Conservation (phyloP, 345 rosid species). For the Camelina sativa region DNA sequence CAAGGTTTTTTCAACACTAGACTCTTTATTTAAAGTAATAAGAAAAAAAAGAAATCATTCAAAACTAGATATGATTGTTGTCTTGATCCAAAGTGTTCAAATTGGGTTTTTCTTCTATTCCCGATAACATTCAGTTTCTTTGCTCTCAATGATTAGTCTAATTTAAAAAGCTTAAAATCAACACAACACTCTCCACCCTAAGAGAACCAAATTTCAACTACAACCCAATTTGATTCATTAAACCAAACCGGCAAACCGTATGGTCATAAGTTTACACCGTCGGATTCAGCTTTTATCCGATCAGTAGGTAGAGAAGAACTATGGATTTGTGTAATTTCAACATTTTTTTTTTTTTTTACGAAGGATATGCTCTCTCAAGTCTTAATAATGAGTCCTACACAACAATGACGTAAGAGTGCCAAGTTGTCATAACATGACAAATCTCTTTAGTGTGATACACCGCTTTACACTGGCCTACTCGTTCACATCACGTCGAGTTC, state of each 20-base stretch:
- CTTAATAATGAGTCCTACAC: background rate
- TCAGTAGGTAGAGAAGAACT: background rate
- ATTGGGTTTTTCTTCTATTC: slow-evolving; percentile 8
- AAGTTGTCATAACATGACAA: slow-evolving; percentile 32
- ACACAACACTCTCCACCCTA: background rate
- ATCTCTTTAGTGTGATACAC: slow-evolving; percentile 11
- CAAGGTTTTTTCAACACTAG: background rate
- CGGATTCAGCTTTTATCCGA: background rate
- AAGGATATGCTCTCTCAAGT: background rate
- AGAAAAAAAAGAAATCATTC: background rate
- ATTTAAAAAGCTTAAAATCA: background rate
- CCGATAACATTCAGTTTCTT: background rate
- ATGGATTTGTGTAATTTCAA: background rate
- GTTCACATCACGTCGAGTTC: slow-evolving; percentile 16
- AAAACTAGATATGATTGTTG: background rate
- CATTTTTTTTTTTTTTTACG: background rate
- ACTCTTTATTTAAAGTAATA: background rate
- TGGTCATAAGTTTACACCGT: background rate
- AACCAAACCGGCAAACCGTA: background rate
- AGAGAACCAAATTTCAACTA: background rate
- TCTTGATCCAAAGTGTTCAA: background rate
- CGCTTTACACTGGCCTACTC: slow-evolving; percentile 26
- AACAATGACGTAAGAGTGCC: slow-evolving; percentile 18
- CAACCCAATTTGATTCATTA: background rate
- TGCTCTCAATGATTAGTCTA: background rate